Conservation (phyloP, 2,329 filamentous ascomycete species). For the Ambrosiella xylebori region DNA sequence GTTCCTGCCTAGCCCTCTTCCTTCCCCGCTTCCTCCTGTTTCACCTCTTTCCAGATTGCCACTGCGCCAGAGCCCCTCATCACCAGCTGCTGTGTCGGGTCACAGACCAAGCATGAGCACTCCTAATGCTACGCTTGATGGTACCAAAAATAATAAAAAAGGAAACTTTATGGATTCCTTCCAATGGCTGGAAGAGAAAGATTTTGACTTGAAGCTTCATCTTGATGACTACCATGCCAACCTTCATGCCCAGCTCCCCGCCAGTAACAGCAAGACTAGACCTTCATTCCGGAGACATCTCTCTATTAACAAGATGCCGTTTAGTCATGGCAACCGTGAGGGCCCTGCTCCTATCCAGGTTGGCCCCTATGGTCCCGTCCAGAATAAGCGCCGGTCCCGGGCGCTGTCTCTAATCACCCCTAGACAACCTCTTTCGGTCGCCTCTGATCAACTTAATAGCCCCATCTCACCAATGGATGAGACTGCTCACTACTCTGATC, state of each 20-base stretch:
- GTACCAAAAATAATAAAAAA: slow-evolving; percentile 21
- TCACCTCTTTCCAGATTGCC: slow-evolving; percentile 4
- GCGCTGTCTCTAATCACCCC: slow-evolving; percentile 37
- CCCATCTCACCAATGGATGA: slow-evolving; percentile 38
- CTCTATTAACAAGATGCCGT: slow-evolving; percentile 51
- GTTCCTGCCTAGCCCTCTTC: slow-evolving; percentile 4
- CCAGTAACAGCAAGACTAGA: slow-evolving; percentile 28
- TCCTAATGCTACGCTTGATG: slow-evolving; percentile 8
- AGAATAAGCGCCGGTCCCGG: slow-evolving; percentile 34
- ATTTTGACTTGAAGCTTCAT: slow-evolving; percentile 48
- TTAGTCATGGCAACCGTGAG: slow-evolving; percentile 35
- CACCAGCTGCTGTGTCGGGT: slow-evolving; percentile 18
- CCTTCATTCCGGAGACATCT: slow-evolving; percentile 54
- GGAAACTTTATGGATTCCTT: slow-evolving; percentile 50
- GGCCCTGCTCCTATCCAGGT: slow-evolving; percentile 20
- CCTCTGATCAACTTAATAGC: slow-evolving; percentile 11
- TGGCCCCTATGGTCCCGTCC: slow-evolving; percentile 19
- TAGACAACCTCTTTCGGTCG: slow-evolving; percentile 15
- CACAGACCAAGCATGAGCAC: slow-evolving; percentile 14
- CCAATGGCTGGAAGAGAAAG: slow-evolving; percentile 57
- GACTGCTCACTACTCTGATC: slow-evolving; percentile 76
- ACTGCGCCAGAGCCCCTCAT: slow-evolving; percentile 16
- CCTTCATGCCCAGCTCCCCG: slow-evolving; percentile 32
- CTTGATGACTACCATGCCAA: slow-evolving; percentile 56
- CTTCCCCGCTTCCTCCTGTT: neutral